These are phyloP conservation scores for Pontederia crassipes DNA, from an alignment of 176 grass and related monocot species.

Conservation along the genomic window DNA sequence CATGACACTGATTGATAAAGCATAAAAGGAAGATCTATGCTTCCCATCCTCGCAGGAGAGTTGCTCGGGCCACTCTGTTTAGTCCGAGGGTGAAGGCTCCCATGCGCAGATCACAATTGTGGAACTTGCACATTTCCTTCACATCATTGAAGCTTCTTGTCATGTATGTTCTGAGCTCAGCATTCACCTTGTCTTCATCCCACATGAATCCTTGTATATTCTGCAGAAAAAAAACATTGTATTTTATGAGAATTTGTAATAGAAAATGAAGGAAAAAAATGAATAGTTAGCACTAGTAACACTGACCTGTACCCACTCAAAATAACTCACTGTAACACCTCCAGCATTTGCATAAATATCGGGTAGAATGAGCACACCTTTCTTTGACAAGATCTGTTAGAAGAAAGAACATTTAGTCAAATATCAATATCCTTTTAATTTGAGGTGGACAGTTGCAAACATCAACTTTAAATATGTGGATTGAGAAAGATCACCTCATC, in stretches of 20 bases:
- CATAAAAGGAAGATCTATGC: slow-evolving; percentile 20
- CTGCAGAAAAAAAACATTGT: slow-evolving; percentile 21
- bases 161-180: slow-evolving; percentile 95
- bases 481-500: slow-evolving; percentile 55
- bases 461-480: too few relatives aligned
- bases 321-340: slow-evolving; percentile 93
- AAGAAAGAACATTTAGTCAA: not conserved
- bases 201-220: slow-evolving; percentile 99
- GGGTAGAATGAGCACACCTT: slow-evolving; percentile 69
- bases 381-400: slow-evolving; percentile 73
- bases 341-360: slow-evolving; percentile 96
- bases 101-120: slow-evolving; percentile 88
- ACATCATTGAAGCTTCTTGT: slow-evolving; percentile 55
- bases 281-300: not conserved
- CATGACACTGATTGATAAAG: not conserved
- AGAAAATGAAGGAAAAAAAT: not conserved
- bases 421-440: not conserved
- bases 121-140: slow-evolving; percentile 81
- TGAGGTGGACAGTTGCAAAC: not conserved
- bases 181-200: slow-evolving; percentile 94
- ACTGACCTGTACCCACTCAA: slow-evolving; percentile 99
- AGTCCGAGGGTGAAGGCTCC: slow-evolving; percentile 89
- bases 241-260: not conserved
- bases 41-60: slow-evolving; percentile 88
- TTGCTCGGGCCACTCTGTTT: slow-evolving; percentile 84